Conservation (phyloP, 805 yeast species). For the Yarrowia porcina region DNA sequence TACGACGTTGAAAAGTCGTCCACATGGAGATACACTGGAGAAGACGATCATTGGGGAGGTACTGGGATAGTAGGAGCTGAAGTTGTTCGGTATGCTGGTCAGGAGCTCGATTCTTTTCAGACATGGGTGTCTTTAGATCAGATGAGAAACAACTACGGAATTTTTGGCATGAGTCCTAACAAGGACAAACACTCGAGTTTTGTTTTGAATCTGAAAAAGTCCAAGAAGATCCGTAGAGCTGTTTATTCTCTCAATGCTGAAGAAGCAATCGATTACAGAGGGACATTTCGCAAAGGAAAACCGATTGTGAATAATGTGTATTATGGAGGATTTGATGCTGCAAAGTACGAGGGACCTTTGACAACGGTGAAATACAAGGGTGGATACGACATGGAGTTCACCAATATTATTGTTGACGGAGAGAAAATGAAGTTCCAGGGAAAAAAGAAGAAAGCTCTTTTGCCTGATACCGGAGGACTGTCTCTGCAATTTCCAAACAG, state of each 20-base stretch:
- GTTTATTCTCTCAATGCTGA: slow-evolving; percentile 1
- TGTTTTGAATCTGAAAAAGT: neutral
- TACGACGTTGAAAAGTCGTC: neutral
- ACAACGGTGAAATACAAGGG: slow-evolving; percentile 1
- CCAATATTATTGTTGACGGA: neutral
- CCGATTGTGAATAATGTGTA: neutral
- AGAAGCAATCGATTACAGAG: neutral
- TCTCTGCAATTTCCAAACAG: neutral
- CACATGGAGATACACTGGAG: neutral
- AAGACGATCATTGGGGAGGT: neutral
- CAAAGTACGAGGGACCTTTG: slow-evolving; percentile 9
- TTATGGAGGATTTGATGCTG: neutral
- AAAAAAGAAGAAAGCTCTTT: neutral
- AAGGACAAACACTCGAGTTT: neutral
- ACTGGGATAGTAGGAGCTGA: neutral
- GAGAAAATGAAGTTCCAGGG: neutral
- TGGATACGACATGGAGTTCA: neutral
- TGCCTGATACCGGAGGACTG: slow-evolving; percentile 7
- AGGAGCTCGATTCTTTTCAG: neutral
- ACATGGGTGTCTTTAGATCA: slow-evolving; percentile 1
- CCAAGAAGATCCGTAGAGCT: neutral
- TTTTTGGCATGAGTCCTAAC: neutral
- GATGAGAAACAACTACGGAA: slow-evolving; percentile 7
- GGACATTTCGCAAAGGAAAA: neutral
- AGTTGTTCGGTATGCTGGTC: neutral